These are phyloP conservation scores for Naganishia onofrii DNA, from an alignment of 768 basidiomycete species.

Conservation along the genomic window DNA sequence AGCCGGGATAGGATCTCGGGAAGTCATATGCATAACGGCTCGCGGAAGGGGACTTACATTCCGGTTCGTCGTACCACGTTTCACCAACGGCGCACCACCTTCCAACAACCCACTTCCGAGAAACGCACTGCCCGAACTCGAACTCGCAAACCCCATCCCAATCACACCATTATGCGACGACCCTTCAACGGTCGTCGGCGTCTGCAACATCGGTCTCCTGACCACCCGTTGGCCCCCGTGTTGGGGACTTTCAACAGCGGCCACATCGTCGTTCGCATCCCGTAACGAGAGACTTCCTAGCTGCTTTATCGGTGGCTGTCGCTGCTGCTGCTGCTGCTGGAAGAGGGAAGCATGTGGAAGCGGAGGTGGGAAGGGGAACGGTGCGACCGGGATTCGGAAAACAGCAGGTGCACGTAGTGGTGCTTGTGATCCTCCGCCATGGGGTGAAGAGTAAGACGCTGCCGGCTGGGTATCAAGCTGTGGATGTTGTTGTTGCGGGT, in stretches of 20 bases:
- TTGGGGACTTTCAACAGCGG: neutral
- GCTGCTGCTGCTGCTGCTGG: no score
- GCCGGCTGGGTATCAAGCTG: constrained; percentile 9
- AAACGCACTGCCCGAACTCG: neutral
- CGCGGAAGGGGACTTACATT: constrained; percentile 1
- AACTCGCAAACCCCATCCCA: constrained; percentile 16
- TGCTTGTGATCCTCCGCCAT: constrained; percentile 34
- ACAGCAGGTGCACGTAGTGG: constrained; percentile 49
- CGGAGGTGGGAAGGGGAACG: constrained; percentile 24
- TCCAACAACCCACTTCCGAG: constrained; percentile 20
- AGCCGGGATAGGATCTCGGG: no score
- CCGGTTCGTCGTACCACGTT: constrained; percentile 9
- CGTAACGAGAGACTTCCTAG: constrained; percentile 25
- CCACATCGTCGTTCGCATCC: constrained; percentile 12
- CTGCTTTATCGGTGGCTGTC: constrained; percentile 21
- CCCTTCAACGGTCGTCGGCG: neutral
- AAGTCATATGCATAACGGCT: no score
- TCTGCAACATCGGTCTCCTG: neutral
- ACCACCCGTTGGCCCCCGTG: neutral
- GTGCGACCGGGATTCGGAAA: constrained; percentile 47
- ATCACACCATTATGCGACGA: neutral
- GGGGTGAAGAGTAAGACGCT: neutral
- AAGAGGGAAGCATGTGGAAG: neutral
- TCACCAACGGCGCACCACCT: constrained; percentile 21
- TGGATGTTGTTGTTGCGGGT: constrained; percentile 6